Percentiles rank a stretch among this genome's conserved stretches.
phyloP scores from a whole-genome alignment of 768 basidiomycete species.

The Lepiota brunneoincarnata region DNA sequence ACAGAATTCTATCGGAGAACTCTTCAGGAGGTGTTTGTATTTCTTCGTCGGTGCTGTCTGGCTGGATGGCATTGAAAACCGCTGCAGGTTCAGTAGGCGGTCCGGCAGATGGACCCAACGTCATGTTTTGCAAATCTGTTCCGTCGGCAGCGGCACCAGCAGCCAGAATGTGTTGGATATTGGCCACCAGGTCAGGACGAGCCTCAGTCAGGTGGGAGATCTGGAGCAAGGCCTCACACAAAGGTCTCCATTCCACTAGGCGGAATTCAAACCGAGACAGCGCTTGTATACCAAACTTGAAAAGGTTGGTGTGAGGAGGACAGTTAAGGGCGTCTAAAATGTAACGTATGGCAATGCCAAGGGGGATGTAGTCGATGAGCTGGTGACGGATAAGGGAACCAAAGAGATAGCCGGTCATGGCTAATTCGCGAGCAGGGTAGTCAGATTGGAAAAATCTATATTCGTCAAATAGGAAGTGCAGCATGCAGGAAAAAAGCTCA shows the following conservation, averaged over 20 bases:
- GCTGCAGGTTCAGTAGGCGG: constrained; percentile 38
- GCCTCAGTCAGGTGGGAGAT: constrained; percentile 86
- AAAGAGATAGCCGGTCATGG: constrained; percentile 95
- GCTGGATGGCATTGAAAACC: constrained; percentile 76
- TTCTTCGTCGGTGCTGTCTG: constrained; percentile 62
- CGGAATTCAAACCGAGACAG: constrained; percentile 84
- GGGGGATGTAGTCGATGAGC: constrained; percentile 89
- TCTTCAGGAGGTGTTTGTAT: constrained; percentile 78
- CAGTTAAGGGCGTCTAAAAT: constrained; percentile 92
- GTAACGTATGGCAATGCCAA: constrained; percentile 95
- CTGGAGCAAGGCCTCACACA: constrained; percentile 84
- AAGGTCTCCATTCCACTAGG: constrained; percentile 86
- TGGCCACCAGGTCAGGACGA: constrained; percentile 75
- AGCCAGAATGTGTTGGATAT: constrained; percentile 69
- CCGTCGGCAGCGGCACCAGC: constrained; percentile 40
- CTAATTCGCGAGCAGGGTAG: constrained; percentile 89
- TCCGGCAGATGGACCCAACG: neutral
- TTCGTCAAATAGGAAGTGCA: constrained; percentile 99
- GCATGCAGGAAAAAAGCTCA: constrained; percentile 99
- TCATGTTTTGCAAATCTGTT: constrained; percentile 32
- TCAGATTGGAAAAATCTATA: constrained; percentile 99
- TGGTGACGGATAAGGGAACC: constrained; percentile 94
- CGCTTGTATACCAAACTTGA: constrained; percentile 94
- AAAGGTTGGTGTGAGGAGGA: constrained; percentile 87
- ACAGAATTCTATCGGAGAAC: constrained; percentile 88